Base-by-base conservation (phyloP, 78 protist species). In the Ministeria vibrans region DNA sequence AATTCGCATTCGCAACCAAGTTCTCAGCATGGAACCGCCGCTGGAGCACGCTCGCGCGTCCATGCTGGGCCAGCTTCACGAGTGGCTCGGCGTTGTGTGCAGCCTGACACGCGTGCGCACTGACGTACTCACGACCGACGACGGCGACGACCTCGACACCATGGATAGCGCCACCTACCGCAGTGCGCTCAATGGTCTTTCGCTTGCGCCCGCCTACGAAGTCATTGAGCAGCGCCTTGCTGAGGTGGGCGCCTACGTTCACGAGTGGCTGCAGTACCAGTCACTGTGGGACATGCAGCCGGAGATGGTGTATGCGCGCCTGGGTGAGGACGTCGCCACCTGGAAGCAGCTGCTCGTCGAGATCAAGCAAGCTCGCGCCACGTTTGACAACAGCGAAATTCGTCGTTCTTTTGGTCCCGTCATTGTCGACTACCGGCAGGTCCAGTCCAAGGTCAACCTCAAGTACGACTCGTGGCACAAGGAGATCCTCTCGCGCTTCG, bases 201-300 rank as follows among this genome's bases (percentile, higher is more conserved):
- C n/a, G n/a, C 71, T 88, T 22, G 74, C 51, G 0, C 53, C 6
- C 23, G 87, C 96, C 23, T 91, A 87, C 75, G 71, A 32, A 7
- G 61, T 74, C 1, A 89, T 94, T 43, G 88, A 87, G 38, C 34
- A 61, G 13, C 81, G 79, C 43, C 38, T 92, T 42, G 82, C 43
- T 20, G 72, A 74, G 66, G 89, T 80, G 27, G 32, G 43, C 11
- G 74, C 23, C 38, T 95, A 91, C 81, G 88, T 87, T 13, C 44
- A 64, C 6, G 75, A 53, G 34, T 96, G 98, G 98, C 69, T 94
- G n/a, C 88, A 82, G 59, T 96, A 93, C 83, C 98, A 96, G 75
- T 83, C 94, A 61, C 92, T 96, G 51, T 96, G 98, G 98, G 96
- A 91, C 66, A 63, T 93, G 91, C 91, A 92, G 38, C 63, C 88